Base-by-base conservation (phyloP, 305 asterid genomes). In the Plantago rigida region DNA sequence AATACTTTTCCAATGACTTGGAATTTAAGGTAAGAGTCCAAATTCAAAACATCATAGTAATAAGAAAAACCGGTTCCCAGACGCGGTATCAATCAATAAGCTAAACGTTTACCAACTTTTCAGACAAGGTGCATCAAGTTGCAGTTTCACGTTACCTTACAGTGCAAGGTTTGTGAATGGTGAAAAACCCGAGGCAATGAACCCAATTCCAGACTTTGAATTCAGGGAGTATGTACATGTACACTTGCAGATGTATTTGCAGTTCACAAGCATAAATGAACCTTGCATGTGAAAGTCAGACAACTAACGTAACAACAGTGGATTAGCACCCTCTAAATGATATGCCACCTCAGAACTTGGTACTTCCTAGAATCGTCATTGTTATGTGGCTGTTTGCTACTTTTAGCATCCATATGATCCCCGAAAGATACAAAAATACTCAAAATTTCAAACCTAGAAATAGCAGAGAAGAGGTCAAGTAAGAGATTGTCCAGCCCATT, bases 401-500 rank as follows among this genome's bases (percentile, higher is more conserved):
- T 61, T 4, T 53, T 44, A 55, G 17, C 41, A 46, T 52, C 42
- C 52, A 59, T 14, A 14, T 56, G 54, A 36, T 13, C 31, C 48
- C 36, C 51, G 47, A 44, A 60, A 71, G 71, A 47, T 10, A 47
- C 10, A 36, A 28, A 12, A 58, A 47, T 31, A 24, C 36, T 17
- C 48, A 46, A 47, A 51, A 8, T 14, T 51, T 46, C 8, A 22
- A 13, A 15, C 8, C 67, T 31, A 2, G 26, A 47, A 54, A 60
- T 44, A 50, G 65, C 45, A 45, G 42, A 59, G 15, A 64, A 17
- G 55, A 34, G 73, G 58, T 53, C 15, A 36, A 8, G 95, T 79
- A 47, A 92, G 86, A 63, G 96, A 92, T 56, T 86, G 82, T 67
- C 96, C 96, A 13, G 96, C 95, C 96, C 98, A 92, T 81, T 88